Evolutionary conservation across 2,329 filamentous ascomycete genomes (phyloP).

Genomic region (Colletotrichum sp.): DNA sequence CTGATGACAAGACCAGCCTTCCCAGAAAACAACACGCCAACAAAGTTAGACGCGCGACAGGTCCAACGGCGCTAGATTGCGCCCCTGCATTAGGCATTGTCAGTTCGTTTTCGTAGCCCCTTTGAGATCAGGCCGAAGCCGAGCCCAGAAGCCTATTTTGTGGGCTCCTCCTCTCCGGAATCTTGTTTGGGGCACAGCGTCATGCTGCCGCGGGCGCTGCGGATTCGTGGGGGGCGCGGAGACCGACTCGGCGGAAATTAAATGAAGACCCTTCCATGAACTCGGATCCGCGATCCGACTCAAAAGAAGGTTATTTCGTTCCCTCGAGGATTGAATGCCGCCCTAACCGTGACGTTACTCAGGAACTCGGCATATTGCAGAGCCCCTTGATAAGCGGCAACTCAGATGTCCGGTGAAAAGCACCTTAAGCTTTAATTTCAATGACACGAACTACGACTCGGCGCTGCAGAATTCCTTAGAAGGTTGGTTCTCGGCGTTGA

Average conservation of each 20-base stretch:
- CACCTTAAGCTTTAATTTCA: not conserved
- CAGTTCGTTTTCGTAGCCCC: not conserved
- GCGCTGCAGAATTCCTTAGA: too few relatives aligned
- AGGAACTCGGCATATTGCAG: not conserved
- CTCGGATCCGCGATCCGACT: not conserved
- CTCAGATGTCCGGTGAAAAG: not conserved
- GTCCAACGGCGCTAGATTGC: not conserved
- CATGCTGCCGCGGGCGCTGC: not conserved
- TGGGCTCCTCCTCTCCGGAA: not conserved
- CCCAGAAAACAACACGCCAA: not conserved
- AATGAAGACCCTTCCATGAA: not conserved
- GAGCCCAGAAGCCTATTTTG: not conserved
- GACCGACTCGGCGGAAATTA: not conserved
- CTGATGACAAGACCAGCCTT: not conserved
- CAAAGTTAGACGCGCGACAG: not conserved
- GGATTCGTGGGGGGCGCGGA: not conserved
- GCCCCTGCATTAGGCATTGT: not conserved
- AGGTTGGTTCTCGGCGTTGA: not conserved
- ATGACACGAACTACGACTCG: not conserved
- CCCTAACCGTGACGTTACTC: not conserved
- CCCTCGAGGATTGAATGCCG: not conserved
- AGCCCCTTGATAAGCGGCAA: not conserved
- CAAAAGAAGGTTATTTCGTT: not conserved
- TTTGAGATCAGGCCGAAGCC: not conserved
- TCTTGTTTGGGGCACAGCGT: not conserved